Evolutionary conservation across 1,284 basidiomycete genomes (phyloP).

Genomic region (Ustilago trichophora): DNA sequence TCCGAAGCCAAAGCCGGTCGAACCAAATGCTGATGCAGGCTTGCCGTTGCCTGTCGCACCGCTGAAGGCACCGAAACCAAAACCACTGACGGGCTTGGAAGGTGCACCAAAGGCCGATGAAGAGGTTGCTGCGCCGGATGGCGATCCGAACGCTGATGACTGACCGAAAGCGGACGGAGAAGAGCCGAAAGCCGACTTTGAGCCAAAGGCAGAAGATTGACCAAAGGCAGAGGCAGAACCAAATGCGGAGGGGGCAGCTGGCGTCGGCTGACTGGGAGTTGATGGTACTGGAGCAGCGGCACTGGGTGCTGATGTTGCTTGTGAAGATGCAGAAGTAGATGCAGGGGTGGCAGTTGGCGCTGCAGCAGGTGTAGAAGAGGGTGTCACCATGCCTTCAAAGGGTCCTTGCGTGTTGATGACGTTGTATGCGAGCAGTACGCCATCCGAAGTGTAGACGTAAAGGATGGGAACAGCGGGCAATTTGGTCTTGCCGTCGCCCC

Average conservation of each 20-base stretch:
- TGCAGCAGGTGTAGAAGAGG: slow-evolving; percentile 5
- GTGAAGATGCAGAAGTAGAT: slow-evolving; percentile 7
- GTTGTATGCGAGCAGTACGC: slow-evolving; percentile 80
- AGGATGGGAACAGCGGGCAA: slow-evolving; percentile 73
- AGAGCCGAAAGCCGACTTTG: slow-evolving; percentile 43
- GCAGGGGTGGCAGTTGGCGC: slow-evolving; percentile 2
- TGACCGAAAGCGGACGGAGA: slow-evolving; percentile 42
- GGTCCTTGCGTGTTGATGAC: slow-evolving; percentile 72
- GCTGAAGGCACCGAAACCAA: slow-evolving; percentile 48
- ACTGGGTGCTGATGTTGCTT: slow-evolving; percentile 6
- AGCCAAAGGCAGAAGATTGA: slow-evolving; percentile 30
- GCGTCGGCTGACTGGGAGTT: slow-evolving; percentile 6
- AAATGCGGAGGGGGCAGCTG: slow-evolving; percentile 15
- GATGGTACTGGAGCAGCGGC: slow-evolving; percentile 7
- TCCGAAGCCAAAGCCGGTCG: slow-evolving; percentile 42
- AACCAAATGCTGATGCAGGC: slow-evolving; percentile 37
- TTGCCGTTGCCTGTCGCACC: slow-evolving; percentile 22
- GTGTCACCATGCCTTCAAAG: slow-evolving; percentile 68
- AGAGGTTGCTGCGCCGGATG: slow-evolving; percentile 5
- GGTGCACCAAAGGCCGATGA: slow-evolving; percentile 35
- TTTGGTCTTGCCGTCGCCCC: slow-evolving; percentile 68
- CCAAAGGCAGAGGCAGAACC: slow-evolving; percentile 37
- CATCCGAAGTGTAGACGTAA: slow-evolving; percentile 81
- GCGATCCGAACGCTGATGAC: slow-evolving; percentile 34
- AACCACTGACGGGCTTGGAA: slow-evolving; percentile 32